These are phyloP conservation scores for Leucosporidium yakuticum DNA, from an alignment of 768 basidiomycete species.

Conservation along the genomic window DNA sequence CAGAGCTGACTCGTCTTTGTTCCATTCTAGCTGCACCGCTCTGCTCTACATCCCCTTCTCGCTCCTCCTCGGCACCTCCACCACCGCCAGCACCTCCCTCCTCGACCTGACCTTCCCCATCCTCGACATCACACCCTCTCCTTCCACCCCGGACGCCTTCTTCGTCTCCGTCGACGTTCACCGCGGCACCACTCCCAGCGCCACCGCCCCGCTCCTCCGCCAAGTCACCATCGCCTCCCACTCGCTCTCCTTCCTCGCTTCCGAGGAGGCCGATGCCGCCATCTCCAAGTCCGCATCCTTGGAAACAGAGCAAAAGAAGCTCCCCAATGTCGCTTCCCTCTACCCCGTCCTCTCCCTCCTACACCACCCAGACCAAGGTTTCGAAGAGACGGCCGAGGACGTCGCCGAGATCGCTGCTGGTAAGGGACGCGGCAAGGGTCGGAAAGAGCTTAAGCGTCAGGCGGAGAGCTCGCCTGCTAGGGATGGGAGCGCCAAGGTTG, in stretches of 20 bases:
- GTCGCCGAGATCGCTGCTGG: background rate
- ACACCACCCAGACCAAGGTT: slow-evolving; percentile 16
- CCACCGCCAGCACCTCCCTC: background rate
- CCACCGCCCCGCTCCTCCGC: no score
- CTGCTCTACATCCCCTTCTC: background rate
- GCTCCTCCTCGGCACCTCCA: background rate
- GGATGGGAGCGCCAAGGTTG: background rate
- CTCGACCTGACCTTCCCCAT: background rate
- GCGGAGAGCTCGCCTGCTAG: no score
- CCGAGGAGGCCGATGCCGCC: no score
- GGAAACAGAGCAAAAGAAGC: background rate
- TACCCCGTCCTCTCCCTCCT: slow-evolving; percentile 30
- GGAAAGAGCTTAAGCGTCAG: background rate
- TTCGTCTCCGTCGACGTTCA: no score
- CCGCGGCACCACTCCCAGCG: no score
- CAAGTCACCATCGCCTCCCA: no score
- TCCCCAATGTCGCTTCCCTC: slow-evolving; percentile 6
- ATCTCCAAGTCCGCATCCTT: no score
- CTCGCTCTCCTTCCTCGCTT: no score
- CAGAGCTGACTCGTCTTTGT: background rate
- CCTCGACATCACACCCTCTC: background rate
- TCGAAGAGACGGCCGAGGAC: background rate
- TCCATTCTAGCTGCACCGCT: background rate
- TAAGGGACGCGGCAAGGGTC: background rate
- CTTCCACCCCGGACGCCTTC: background rate